Conservation (phyloP, 2,329 filamentous ascomycete genomes). For the Cladosporium sp. region DNA sequence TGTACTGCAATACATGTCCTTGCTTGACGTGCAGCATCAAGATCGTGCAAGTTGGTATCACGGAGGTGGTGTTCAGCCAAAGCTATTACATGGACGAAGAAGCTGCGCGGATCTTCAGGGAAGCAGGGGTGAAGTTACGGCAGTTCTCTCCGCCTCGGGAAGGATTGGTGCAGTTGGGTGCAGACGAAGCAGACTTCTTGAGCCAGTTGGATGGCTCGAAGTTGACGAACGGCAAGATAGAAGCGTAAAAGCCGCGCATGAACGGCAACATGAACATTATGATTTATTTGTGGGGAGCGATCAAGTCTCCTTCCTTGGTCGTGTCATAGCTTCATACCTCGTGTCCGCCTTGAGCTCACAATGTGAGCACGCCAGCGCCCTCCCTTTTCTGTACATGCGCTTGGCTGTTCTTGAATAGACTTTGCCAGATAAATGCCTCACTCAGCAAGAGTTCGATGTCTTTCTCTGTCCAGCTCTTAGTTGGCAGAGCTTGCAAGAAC, state of each 20-base stretch:
- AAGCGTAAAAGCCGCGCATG: background rate
- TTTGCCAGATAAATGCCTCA: conserved; percentile 99
- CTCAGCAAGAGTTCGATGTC: conserved; percentile 93
- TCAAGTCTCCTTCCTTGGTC: background rate
- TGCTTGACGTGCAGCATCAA: conserved; percentile 98
- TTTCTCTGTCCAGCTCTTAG: conserved; percentile 92
- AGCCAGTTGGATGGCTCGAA: background rate
- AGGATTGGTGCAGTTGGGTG: conserved; percentile 25
- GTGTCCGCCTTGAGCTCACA: background rate
- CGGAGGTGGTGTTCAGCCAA: conserved; percentile 90
- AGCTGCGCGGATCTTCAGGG: conserved; percentile 70
- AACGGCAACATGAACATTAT: conserved; percentile 1
- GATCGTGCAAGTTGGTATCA: conserved; percentile 93
- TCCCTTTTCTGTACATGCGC: conserved; percentile 64
- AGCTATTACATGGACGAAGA: conserved; percentile 91
- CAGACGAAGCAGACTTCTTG: background rate
- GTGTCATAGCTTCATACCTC: conserved; percentile 6
- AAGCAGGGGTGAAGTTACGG: conserved; percentile 77
- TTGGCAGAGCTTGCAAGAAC: conserved; percentile 93
- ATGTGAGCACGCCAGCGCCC: conserved; percentile 9
- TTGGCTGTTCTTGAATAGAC: conserved; percentile 87
- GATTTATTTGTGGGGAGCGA: background rate
- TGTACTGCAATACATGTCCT: conserved; percentile 69
- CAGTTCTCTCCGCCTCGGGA: conserved; percentile 68
- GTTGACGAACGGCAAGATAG: background rate